Evolutionary conservation across 495 filamentous ascomycete species (phyloP).

Genomic region (Aspergillus hancockii): DNA sequence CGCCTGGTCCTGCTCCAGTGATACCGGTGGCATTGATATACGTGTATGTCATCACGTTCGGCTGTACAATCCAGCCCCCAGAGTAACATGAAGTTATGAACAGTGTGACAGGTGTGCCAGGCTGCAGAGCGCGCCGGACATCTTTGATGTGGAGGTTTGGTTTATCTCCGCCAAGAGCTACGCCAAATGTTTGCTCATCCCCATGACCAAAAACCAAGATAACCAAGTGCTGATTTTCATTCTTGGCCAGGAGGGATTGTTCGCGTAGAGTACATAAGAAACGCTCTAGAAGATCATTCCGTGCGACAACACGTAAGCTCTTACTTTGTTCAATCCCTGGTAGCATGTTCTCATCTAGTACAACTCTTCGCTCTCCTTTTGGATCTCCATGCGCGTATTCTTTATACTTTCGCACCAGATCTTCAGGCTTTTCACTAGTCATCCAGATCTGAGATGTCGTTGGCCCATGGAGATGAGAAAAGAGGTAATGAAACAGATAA

Average conservation of each 20-base stretch:
- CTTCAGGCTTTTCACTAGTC: constrained; percentile 11
- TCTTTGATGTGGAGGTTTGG: neutral
- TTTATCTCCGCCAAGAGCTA: neutral
- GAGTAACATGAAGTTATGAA: constrained; percentile 17
- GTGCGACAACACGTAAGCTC: neutral
- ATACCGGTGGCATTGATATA: constrained; percentile 16
- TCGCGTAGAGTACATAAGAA: neutral
- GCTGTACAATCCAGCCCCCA: constrained; percentile 16
- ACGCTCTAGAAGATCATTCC: neutral
- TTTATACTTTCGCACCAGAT: constrained; percentile 19
- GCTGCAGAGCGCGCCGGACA: constrained; percentile 8
- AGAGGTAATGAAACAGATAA: constrained; percentile 25
- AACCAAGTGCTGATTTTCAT: constrained; percentile 4
- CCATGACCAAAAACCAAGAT: constrained; percentile 22
- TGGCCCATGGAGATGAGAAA: constrained; percentile 6
- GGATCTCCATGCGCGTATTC: constrained; percentile 22
- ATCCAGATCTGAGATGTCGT: constrained; percentile 25
- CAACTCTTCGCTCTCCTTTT: constrained; percentile 14
- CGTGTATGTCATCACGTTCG: neutral
- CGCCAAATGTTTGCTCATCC: neutral
- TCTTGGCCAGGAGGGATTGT: constrained; percentile 4
- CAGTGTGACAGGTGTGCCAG: constrained; percentile 1
- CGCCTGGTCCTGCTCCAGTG: constrained; percentile 2
- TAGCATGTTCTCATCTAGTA: constrained; percentile 12
- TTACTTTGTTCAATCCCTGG: neutral